phyloP scores from a whole-genome alignment of 164 flowering plant species.

The Umbellularia californica region DNA sequence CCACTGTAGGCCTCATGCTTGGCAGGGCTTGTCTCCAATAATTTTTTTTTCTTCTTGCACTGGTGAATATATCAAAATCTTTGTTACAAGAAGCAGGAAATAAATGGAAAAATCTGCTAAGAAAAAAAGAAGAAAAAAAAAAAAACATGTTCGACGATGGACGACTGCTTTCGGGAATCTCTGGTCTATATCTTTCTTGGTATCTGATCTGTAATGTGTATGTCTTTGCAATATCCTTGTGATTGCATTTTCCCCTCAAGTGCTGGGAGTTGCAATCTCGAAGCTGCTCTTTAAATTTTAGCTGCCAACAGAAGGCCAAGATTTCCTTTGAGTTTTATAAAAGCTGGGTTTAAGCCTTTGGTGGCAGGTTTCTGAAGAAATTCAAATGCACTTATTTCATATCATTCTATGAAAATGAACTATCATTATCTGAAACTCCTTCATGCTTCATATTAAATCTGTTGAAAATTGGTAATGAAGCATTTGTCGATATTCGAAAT shows the following conservation, averaged over 20 bases:
- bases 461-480: constrained; percentile 75
- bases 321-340: background rate
- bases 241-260: background rate
- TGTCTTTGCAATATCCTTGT: background rate
- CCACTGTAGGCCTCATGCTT: too few relatives aligned
- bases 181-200: background rate
- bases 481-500: constrained; percentile 66
- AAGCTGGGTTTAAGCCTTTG: background rate
- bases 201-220: background rate
- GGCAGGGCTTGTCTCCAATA: too few relatives aligned
- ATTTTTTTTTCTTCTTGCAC: too few relatives aligned
- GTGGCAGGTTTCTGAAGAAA: background rate
- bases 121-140: too few relatives aligned
- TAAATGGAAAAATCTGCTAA: background rate
- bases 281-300: background rate
- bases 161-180: background rate
- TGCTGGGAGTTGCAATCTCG: background rate
- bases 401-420: constrained; percentile 42
- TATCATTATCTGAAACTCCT: constrained; percentile 63
- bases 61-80: too few relatives aligned
- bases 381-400: constrained; percentile 2
- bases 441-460: constrained; percentile 52
- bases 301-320: background rate
- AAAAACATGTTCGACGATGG: background rate
- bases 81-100: too few relatives aligned